Conservation (phyloP, 2,329 filamentous ascomycete species). For the Nemania diffusa region DNA sequence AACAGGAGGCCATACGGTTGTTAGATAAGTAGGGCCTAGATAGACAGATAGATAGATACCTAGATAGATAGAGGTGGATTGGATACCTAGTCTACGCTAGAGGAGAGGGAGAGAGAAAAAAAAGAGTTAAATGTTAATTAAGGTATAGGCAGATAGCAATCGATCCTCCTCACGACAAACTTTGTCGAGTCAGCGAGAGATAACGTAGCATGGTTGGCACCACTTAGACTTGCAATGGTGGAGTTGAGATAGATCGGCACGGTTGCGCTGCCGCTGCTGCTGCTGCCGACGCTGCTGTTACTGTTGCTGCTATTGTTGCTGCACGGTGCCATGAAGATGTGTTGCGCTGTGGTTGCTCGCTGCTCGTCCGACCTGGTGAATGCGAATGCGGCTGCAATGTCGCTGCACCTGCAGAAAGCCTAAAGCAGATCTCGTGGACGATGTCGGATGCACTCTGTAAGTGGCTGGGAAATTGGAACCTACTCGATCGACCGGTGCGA, state of each 20-base stretch:
- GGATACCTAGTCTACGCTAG: too few relatives aligned
- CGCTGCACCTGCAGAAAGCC: conserved; percentile 44
- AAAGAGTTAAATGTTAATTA: too few relatives aligned
- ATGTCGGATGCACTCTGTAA: conserved; percentile 34
- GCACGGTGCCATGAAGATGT: conserved; percentile 36
- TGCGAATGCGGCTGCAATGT: conserved; percentile 42
- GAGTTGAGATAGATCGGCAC: conserved; percentile 43
- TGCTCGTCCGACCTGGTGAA: conserved; percentile 34
- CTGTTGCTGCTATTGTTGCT: too few relatives aligned
- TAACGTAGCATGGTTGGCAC: conserved; percentile 45
- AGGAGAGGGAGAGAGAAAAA: too few relatives aligned
- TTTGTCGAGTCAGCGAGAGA: conserved; percentile 38
- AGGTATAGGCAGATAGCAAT: too few relatives aligned
- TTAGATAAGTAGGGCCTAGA: conserved; percentile 13
- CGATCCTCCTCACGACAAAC: conserved; percentile 19
- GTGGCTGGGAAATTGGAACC: conserved; percentile 29
- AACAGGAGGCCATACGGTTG: conserved; percentile 14
- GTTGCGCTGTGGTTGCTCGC: conserved; percentile 38
- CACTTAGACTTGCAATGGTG: conserved; percentile 35
- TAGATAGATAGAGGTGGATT: too few relatives aligned
- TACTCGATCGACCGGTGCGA: conserved; percentile 33
- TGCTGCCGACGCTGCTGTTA: too few relatives aligned
- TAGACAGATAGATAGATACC: conserved; percentile 25
- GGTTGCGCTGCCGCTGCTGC: too few relatives aligned
- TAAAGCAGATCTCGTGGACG: conserved; percentile 42